A percentile compares a stretch with the other conserved stretches of the same genome.
These are phyloP conservation scores for Apiotrichum brassicae DNA, from an alignment of 1,284 basidiomycete species.

Conservation along the genomic window DNA sequence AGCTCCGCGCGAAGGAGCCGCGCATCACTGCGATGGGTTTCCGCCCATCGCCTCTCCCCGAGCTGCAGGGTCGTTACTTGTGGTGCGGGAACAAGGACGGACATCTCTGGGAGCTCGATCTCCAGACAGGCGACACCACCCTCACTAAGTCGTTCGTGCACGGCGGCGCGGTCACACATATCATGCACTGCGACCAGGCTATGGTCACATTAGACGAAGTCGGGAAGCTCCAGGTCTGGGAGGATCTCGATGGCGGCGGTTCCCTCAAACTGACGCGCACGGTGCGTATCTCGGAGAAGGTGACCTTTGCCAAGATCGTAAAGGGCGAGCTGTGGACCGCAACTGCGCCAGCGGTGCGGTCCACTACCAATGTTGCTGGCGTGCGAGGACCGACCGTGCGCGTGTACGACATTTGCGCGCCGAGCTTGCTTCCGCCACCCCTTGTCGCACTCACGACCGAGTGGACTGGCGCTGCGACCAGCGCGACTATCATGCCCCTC, in stretches of 20 bases:
- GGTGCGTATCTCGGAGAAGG: slow-evolving; percentile 69
- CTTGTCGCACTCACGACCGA: slow-evolving; percentile 52
- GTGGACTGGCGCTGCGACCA: slow-evolving; percentile 66
- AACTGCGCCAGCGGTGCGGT: slow-evolving; percentile 42
- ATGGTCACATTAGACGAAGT: slow-evolving; percentile 76
- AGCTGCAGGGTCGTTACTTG: slow-evolving; percentile 52
- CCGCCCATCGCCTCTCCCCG: slow-evolving; percentile 52
- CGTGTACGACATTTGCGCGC: slow-evolving; percentile 60
- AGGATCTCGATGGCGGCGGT: slow-evolving; percentile 7
- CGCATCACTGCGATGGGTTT: slow-evolving; percentile 72
- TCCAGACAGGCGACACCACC: slow-evolving; percentile 55
- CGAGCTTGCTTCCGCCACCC: slow-evolving; percentile 41
- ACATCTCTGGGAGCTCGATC: slow-evolving; percentile 71
- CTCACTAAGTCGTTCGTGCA: slow-evolving; percentile 60
- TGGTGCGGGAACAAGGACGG: slow-evolving; percentile 90
- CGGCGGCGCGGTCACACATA: slow-evolving; percentile 59
- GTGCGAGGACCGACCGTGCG: slow-evolving; percentile 64
- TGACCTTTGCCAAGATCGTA: slow-evolving; percentile 67
- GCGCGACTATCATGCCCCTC: slow-evolving; percentile 68
- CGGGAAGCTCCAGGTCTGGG: slow-evolving; percentile 73
- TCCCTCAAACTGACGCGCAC: slow-evolving; percentile 52
- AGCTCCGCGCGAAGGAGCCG: slow-evolving; percentile 57
- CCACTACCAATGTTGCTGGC: slow-evolving; percentile 45
- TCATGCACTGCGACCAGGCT: slow-evolving; percentile 60
- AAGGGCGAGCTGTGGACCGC: slow-evolving; percentile 72